Percentiles rank a stretch among this genome's conserved stretches.
phyloP scores from a whole-genome alignment of 2,329 filamentous ascomycete species.

The Clarireedia homoeocarpa region DNA sequence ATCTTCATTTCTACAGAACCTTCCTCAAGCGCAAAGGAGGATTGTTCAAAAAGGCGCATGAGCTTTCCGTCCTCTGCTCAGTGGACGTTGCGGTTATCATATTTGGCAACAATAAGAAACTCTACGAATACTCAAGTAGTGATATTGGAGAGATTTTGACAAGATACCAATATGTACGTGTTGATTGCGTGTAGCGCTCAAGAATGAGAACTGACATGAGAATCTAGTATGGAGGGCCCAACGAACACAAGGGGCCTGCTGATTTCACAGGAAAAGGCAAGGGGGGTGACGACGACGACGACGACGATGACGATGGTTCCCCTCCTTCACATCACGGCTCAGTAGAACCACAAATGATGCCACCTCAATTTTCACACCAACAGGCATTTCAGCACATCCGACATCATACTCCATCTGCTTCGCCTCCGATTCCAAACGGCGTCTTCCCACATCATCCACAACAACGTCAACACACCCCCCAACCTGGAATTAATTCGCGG shows the following conservation, averaged over 20 bases:
- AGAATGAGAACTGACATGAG: constrained; percentile 16
- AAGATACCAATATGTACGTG: constrained; percentile 82
- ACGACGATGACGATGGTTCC: constrained; percentile 60
- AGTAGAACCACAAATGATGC: constrained; percentile 52
- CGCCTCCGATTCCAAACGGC: constrained; percentile 68
- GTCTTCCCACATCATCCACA: constrained; percentile 34
- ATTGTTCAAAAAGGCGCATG: constrained; percentile 98
- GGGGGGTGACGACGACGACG: constrained; percentile 70
- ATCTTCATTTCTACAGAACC: constrained; percentile 50
- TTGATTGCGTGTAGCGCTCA: constrained; percentile 6
- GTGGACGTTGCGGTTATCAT: constrained; percentile 99
- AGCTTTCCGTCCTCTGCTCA: constrained; percentile 94
- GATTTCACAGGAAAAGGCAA: constrained; percentile 79
- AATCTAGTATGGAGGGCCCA: constrained; percentile 75
- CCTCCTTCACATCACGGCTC: constrained; percentile 43
- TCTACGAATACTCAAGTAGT: constrained; percentile 93
- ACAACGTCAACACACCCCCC: constrained; percentile 68
- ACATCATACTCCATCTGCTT: constrained; percentile 76
- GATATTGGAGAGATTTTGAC: constrained; percentile 88
- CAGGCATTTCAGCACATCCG: constrained; percentile 71
- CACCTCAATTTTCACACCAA: constrained; percentile 62
- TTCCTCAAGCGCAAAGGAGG: constrained; percentile 98
- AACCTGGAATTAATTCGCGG: constrained; percentile 67
- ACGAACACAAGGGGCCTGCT: constrained; percentile 90
- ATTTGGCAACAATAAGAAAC: constrained; percentile 97